Base-by-base conservation (phyloP, 805 yeast species). In the Myxozyma vanderwaltii region DNA sequence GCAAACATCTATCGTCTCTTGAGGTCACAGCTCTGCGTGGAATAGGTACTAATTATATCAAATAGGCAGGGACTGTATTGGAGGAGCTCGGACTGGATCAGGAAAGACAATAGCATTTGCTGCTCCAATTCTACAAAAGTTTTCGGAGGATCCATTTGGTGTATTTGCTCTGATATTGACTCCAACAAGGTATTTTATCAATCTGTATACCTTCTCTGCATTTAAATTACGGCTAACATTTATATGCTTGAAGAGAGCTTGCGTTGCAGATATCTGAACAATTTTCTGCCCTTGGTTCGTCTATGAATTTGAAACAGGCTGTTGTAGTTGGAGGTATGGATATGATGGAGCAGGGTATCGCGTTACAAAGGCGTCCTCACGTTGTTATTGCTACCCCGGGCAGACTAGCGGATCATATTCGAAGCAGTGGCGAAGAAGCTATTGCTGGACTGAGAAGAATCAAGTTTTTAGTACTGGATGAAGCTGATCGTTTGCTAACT, bases 91-190 rank as follows among this genome's bases (percentile, higher is more conserved):
- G 72, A 94, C 99, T 0, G 99, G 99, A 74, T 86, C 96, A 17
- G 99, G 99, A 81, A 94, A 94, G 72, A 94, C 99, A 1, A 85
- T 94, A 23, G 97, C 98, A 0, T 94, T 94, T 79, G 98, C 92
- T 0, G 95, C 90, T n/a, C 99, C 99, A 1, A 92, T 94, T 89
- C 77, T 94, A 56, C 84, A 96, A 0, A 81, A 86, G 69, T 94
- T 98, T 97, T 88, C 97, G 0, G 88, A 86, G 65, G 98, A 94
- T 71, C 99, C 99, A 0, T 82, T 82, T 72, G 99, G 97, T 0
- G 88, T 94, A 39, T 94, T 79, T 73, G 99, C 97, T 2, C 76
- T 94, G 1, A 82, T 94, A 0, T 73, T 94, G 57, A 94, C 99
- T 0, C 99, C 99, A 3, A 77, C 80, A 2, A 36, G 67, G 67